Evolutionary conservation across 441 rosid species (phyloP).

Genomic region (Dalechampia spathulata): DNA sequence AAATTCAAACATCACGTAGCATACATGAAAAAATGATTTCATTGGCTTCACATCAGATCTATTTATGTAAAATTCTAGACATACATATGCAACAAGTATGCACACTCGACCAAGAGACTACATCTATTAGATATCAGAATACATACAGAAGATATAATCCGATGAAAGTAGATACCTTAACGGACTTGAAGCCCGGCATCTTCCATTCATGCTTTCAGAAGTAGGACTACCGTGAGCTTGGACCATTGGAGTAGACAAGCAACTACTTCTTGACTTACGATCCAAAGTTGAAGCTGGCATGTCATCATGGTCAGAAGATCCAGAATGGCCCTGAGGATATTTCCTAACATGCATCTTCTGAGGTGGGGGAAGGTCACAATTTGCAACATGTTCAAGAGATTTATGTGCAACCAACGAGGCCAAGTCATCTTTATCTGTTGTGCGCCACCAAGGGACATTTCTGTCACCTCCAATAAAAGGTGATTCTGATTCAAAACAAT

Average conservation of each 20-base stretch:
- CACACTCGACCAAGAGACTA: too few relatives aligned
- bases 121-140: too few relatives aligned
- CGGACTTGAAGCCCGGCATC: constrained; percentile 30
- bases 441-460: constrained; percentile 87
- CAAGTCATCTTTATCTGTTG: constrained; percentile 70
- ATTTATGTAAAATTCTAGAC: too few relatives aligned
- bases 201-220: too few relatives aligned
- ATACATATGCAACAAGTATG: too few relatives aligned
- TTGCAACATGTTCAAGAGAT: constrained; percentile 61
- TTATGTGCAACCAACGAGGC: constrained; percentile 83
- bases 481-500: constrained; percentile 36
- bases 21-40: background rate
- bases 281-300: constrained; percentile 23
- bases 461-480: constrained; percentile 60
- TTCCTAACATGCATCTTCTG: constrained; percentile 45
- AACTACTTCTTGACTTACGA: constrained; percentile 18
- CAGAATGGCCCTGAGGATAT: constrained; percentile 33
- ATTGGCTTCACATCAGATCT: too few relatives aligned
- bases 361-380: constrained; percentile 96
- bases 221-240: constrained; percentile 18
- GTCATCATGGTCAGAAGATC: constrained; percentile 29
- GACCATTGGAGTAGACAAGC: constrained; percentile 23
- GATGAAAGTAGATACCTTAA: constrained; percentile 39
- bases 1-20: too few relatives aligned
- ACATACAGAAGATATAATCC: too few relatives aligned